Percentiles rank a stretch among this genome's conserved stretches.
These are phyloP conservation scores for Herpotrichia juniperi DNA, from an alignment of 2,329 filamentous ascomycete genomes.

Conservation along the genomic window DNA sequence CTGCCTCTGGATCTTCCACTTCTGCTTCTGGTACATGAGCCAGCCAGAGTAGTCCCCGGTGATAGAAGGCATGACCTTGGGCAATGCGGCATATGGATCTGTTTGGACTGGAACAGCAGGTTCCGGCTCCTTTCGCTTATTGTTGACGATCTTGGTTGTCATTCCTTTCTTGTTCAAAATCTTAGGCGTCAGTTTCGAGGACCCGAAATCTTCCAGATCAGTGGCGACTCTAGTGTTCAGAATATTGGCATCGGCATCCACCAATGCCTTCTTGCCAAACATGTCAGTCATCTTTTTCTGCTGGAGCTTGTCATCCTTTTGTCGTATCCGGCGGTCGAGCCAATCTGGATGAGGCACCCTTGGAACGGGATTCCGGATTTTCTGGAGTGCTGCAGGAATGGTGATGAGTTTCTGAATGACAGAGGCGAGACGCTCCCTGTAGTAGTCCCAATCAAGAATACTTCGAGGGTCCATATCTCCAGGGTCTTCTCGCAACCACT, in stretches of 20 bases:
- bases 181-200: constrained; percentile 59
- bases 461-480: constrained; percentile 86
- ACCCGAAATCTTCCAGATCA: constrained; percentile 85
- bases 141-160: constrained; percentile 53
- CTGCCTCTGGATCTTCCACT: constrained; percentile 98
- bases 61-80: constrained; percentile 81
- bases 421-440: constrained; percentile 90
- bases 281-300: constrained; percentile 98
- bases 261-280: constrained; percentile 75
- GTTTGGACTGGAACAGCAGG: constrained; percentile 60
- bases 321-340: constrained; percentile 90
- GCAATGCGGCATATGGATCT: constrained; percentile 83
- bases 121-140: constrained; percentile 57
- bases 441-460: constrained; percentile 96
- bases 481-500: constrained; percentile 95
- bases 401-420: constrained; percentile 99
- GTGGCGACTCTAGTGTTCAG: constrained; percentile 61
- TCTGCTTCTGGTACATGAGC: constrained; percentile 93
- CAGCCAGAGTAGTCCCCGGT: constrained; percentile 87
- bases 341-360: constrained; percentile 94
- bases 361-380: constrained; percentile 91
- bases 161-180: constrained; percentile 47
- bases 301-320: constrained; percentile 96
- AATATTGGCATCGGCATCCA: constrained; percentile 72
- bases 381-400: constrained; percentile 94